phyloP scores from a whole-genome alignment of 805 yeast species.

The Groenewaldozyma tartarivorans region DNA sequence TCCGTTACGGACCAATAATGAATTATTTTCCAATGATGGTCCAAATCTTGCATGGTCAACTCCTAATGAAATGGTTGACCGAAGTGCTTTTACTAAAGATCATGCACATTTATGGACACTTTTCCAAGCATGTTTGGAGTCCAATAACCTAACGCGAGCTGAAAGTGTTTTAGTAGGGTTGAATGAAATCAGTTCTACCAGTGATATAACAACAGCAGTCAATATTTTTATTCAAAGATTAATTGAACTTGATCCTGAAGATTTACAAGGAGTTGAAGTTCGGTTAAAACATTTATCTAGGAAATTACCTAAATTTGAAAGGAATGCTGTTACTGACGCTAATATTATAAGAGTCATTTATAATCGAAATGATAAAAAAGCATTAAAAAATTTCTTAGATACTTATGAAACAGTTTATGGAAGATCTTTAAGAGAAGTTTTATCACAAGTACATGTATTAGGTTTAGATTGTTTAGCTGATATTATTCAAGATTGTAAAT shows the following conservation, averaged over 20 bases:
- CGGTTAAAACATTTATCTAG: conserved; percentile 30
- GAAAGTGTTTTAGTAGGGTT: conserved; percentile 55
- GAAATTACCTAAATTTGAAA: conserved; percentile 27
- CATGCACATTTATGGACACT: conserved; percentile 64
- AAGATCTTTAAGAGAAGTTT: conserved; percentile 23
- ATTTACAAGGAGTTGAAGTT: conserved; percentile 35
- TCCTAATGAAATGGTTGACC: conserved; percentile 22
- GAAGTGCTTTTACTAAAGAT: conserved; percentile 38
- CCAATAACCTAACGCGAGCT: conserved; percentile 61
- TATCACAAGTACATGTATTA: conserved; percentile 43
- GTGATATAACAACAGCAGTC: conserved; percentile 52
- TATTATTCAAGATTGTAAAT: conserved; percentile 23
- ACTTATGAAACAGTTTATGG: conserved; percentile 13
- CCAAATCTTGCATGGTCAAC: conserved; percentile 23
- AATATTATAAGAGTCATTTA: conserved; percentile 43
- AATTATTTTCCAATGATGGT: background rate
- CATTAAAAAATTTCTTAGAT: conserved; percentile 14
- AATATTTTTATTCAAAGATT: conserved; percentile 49
- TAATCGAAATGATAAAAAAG: conserved; percentile 10
- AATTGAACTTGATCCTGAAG: conserved; percentile 32
- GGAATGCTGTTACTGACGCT: conserved; percentile 53
- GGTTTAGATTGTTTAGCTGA: conserved; percentile 37
- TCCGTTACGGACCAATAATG: background rate
- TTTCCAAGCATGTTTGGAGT: conserved; percentile 65
- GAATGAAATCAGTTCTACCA: conserved; percentile 36